phyloP scores from a whole-genome alignment of 1,139 yeast species.

The Zygosaccharomyces pseudobailii region DNA sequence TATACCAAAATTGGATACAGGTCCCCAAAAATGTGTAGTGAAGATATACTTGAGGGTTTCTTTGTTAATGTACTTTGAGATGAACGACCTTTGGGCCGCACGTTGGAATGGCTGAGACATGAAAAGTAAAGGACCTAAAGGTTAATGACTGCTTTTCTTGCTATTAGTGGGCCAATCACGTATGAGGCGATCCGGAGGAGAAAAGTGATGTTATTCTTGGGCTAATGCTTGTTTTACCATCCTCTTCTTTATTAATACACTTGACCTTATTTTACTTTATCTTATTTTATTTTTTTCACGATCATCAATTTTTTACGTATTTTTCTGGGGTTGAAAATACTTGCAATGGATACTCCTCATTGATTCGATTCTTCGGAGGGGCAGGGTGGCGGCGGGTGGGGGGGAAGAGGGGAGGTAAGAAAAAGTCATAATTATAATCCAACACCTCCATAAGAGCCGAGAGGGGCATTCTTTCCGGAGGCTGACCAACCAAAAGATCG shows the following conservation, averaged over 20 bases:
- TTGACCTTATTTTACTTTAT: background rate
- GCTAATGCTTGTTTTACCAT: background rate
- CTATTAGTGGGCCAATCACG: background rate
- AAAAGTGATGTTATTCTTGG: background rate
- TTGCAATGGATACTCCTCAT: background rate
- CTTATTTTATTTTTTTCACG: background rate
- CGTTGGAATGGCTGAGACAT: conserved; percentile 36
- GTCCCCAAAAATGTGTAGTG: conserved; percentile 72
- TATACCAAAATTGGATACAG: conserved; percentile 95
- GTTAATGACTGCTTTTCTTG: background rate
- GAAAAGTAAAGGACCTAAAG: background rate
- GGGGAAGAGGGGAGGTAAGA: background rate
- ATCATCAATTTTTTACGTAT: background rate
- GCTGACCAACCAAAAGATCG: background rate
- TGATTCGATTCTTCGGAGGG: conserved; percentile 3
- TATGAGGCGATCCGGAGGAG: background rate
- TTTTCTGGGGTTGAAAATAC: conserved; percentile 2
- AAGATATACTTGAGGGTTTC: conserved; percentile 56
- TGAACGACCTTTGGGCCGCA: conserved; percentile 37
- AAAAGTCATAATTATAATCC: background rate
- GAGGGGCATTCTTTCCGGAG: background rate
- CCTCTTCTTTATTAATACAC: background rate
- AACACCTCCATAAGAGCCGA: background rate
- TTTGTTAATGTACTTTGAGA: conserved; percentile 46
- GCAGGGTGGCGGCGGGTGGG: background rate